Base-by-base conservation (phyloP, 805 yeast genomes). In the Cyberlindnera samutprakarnensis region DNA sequence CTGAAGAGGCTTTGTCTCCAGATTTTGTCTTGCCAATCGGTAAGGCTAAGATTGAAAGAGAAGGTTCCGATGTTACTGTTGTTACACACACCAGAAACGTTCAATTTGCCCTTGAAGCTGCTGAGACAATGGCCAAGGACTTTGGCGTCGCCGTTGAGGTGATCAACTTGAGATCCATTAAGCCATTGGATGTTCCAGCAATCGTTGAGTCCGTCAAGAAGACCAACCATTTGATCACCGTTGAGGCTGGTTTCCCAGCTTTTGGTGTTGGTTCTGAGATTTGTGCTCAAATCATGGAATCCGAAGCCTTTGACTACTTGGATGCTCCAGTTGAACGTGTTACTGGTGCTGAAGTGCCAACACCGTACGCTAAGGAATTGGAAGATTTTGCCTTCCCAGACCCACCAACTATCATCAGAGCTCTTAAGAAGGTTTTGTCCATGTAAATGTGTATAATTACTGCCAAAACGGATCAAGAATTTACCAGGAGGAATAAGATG, bases 381-480 rank as follows among this genome's bases (percentile, higher is more conserved):
- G 99, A 92, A 76, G 94, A 83, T 68, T 84, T 92, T 58, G 96
- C 97, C 35, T 92, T 92, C 96, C 99, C 99, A 63, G 95, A 88
- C 61, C 72, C 84, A 35, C 90, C 84, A 55, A 75, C 87, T 45
- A 83, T 92, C 51, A 74, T 83, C 56, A 81, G 87, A 72, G 96
- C 87, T 47, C 72, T 73, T 47, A 84, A 78, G 66, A 81, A 80
- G 62, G 88, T 79, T 28, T 68, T 83, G 61, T 75, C 85, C 32
- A 67, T 80, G 58, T 76, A 75, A 49, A 22, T 19, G 21, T 9
- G 19, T 13, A 13, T 12, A 11, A 4, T 12, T 14, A 7, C 10
- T 14, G 18, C 13, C 6, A 13, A 20, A 20, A 10, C 18, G 13
- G 20, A 18, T 12, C 18, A 19, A 19, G n/a, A n/a, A n/a, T n/a